Evolutionary conservation across 2,329 filamentous ascomycete species (phyloP), one percentile per base, ranked within the genome.

Genomic region (Teratosphaeria nubilosa): DNA sequence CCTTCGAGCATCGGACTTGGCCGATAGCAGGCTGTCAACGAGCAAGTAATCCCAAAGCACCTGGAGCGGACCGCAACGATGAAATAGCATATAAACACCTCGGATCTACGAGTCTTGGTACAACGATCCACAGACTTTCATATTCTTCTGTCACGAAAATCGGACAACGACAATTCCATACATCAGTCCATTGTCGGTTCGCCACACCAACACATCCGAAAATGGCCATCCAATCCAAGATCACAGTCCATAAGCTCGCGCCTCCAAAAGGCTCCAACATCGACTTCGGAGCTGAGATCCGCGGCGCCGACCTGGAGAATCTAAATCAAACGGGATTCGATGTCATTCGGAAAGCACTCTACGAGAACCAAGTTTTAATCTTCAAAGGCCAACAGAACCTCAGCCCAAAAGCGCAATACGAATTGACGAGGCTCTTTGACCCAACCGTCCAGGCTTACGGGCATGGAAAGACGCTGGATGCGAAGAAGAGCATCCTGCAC

Each of bases 381-480:
- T 81, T 91, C 75, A 90, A 87, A 70, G 77, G 82, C 68, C 86
- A 90, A 69, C 68, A 76, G 51, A 76, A 81, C 50, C 76, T 86
- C 25, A 82, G 85, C 0, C 85, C 88, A 1, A 83, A 82, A 67
- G 85, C 86, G 7, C 88, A 91, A 69, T 91, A 85, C 67, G 82
- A 86, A 62, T 77, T 91, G 48, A 91, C 87, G 2, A 83, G 82
- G 55, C 82, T 82, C 57, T 91, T 91, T 72, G 88, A 91, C 65
- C 87, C 87, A 0, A 67, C 76, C 5, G 78, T 80, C 1, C 78
- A 78, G 14, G 80, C 79, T 14, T 91, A 91, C 71, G 88, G 88
- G 16, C 88, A 91, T 69, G 88, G 87, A 68, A 88, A 87, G 73
- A 88, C 86, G 0, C 76, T 89, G 53, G 86, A 90, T 65, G 78